Percentiles rank a stretch among this genome's conserved stretches.
Conservation (phyloP, 2,329 filamentous ascomycete species). For the Arthroderma sp. region DNA sequence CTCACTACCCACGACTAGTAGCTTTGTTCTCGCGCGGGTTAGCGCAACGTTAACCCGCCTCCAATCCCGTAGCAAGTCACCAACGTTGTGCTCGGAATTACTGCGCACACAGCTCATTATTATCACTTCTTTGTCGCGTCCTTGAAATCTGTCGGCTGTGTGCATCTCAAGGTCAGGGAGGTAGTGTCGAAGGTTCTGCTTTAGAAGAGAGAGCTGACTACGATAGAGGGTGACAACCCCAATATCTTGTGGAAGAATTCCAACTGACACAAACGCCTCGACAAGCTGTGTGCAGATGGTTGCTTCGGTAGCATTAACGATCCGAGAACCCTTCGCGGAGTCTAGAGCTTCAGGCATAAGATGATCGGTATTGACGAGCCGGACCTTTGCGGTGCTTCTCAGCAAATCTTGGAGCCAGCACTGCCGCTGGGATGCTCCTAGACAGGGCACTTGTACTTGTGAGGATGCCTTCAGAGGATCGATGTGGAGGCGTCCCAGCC, state of each 20-base stretch:
- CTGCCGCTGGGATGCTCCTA: conserved; percentile 31
- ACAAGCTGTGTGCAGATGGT: conserved; percentile 68
- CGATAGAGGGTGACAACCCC: conserved; percentile 97
- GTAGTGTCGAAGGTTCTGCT: conserved; percentile 51
- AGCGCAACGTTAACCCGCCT: conserved; percentile 90
- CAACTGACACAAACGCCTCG: conserved; percentile 59
- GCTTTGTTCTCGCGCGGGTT: conserved; percentile 80
- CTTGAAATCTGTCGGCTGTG: conserved; percentile 93
- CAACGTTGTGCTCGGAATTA: conserved; percentile 71
- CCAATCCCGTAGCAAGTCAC: conserved; percentile 84
- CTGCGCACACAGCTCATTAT: conserved; percentile 77
- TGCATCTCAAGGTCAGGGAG: conserved; percentile 71
- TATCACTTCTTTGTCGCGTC: conserved; percentile 86
- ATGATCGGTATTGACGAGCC: conserved; percentile 79
- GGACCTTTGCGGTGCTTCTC: conserved; percentile 57
- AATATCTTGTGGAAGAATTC: conserved; percentile 62
- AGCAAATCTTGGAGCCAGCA: conserved; percentile 73
- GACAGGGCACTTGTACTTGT: conserved; percentile 38
- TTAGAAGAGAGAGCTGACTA: conserved; percentile 73
- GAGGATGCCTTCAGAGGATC: conserved; percentile 12
- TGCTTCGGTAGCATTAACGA: conserved; percentile 77
- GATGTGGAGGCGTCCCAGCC: conserved; percentile 46
- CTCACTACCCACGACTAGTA: conserved; percentile 74
- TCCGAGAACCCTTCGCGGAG: conserved; percentile 57
- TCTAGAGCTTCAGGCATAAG: conserved; percentile 54